phyloP scores from a whole-genome alignment of 2,329 filamentous ascomycete species.

The Exophiala dermatitidis region DNA sequence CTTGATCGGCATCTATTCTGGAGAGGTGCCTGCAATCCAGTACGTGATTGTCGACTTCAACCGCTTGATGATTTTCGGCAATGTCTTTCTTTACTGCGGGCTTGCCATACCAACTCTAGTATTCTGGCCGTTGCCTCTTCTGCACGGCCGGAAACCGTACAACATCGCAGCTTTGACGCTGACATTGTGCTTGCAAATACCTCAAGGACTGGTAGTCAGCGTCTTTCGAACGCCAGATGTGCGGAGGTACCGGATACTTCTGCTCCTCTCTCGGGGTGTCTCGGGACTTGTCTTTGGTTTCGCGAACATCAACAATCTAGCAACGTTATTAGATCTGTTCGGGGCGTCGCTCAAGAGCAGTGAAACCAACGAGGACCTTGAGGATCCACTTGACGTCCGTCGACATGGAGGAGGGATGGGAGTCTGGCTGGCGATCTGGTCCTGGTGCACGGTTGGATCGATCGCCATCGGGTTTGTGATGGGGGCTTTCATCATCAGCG shows the following conservation, averaged over 20 bases:
- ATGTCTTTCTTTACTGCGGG: conserved; percentile 64
- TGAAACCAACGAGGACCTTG: conserved; percentile 65
- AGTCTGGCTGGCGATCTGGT: conserved; percentile 71
- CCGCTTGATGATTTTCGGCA: conserved; percentile 63
- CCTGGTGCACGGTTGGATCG: conserved; percentile 68
- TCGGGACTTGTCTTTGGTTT: conserved; percentile 67
- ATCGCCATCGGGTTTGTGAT: conserved; percentile 64
- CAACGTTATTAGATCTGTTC: conserved; percentile 65
- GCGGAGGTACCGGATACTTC: conserved; percentile 50
- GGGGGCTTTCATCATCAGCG: conserved; percentile 62
- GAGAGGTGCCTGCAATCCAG: conserved; percentile 70
- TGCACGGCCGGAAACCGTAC: conserved; percentile 72
- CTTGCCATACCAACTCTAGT: conserved; percentile 63
- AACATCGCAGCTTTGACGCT: conserved; percentile 61
- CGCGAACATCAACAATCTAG: conserved; percentile 68
- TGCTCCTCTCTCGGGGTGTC: conserved; percentile 57
- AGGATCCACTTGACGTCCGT: conserved; percentile 60
- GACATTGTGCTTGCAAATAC: conserved; percentile 66
- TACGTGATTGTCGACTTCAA: conserved; percentile 65
- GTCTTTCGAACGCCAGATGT: conserved; percentile 50
- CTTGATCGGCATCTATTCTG: conserved; percentile 68
- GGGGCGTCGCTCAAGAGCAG: conserved; percentile 67
- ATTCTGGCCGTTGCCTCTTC: conserved; percentile 61
- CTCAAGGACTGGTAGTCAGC: conserved; percentile 62
- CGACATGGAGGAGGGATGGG: conserved; percentile 72